Evolutionary conservation across 805 yeast genomes (phyloP).

Genomic region (Kazachstania bromeliacearum): DNA sequence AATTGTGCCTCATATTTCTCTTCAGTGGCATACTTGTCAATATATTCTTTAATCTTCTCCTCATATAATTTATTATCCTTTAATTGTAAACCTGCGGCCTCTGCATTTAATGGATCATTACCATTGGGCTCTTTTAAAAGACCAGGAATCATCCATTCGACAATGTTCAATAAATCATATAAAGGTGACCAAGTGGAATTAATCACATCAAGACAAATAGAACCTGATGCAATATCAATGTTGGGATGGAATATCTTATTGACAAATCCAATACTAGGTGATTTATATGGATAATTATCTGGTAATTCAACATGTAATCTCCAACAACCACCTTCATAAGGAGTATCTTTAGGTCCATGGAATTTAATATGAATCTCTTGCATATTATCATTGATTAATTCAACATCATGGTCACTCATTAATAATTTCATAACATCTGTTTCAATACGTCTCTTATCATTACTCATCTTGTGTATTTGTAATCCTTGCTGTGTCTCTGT

Average conservation of each 20-base stretch:
- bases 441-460: slow-evolving; percentile 50
- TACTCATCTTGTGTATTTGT: slow-evolving; percentile 4
- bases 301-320: slow-evolving; percentile 87
- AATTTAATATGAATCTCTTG: slow-evolving; percentile 83
- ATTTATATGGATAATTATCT: slow-evolving; percentile 88
- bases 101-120: slow-evolving; percentile 84
- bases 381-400: slow-evolving; percentile 68
- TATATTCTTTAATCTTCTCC: slow-evolving; percentile 63
- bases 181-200: slow-evolving; percentile 98
- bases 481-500: neutral
- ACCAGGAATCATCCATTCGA: slow-evolving; percentile 91
- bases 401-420: slow-evolving; percentile 89
- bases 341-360: slow-evolving; percentile 78
- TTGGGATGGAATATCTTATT: slow-evolving; percentile 93
- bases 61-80: slow-evolving; percentile 59
- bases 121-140: slow-evolving; percentile 87
- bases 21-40: slow-evolving; percentile 54
- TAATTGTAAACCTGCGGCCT: slow-evolving; percentile 72
- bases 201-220: slow-evolving; percentile 91
- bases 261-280: slow-evolving; percentile 90
- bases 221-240: slow-evolving; percentile 82
- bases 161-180: slow-evolving; percentile 84
- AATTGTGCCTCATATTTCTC: slow-evolving; percentile 30
- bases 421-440: slow-evolving; percentile 91
- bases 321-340: slow-evolving; percentile 88